Base-by-base conservation (phyloP, 768 basidiomycete species). In the Lepiota subincarnata region DNA sequence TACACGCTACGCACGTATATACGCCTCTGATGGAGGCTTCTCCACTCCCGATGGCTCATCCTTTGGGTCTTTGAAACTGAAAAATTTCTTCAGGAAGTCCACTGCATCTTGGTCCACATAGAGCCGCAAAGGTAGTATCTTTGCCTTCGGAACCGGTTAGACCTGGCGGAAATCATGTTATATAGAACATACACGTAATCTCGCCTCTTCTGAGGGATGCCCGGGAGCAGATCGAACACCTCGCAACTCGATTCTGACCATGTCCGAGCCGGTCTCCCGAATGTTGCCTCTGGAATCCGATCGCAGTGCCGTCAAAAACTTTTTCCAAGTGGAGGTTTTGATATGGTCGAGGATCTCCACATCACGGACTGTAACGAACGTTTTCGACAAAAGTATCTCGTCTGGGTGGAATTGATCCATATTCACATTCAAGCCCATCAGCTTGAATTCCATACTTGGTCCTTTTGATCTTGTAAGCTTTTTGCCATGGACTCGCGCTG, bases 51-150 rank as follows among this genome's bases (percentile, higher is more conserved):
- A 59, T 16, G 73, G 64, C 1, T 70, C 59, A 11, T 73, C 71
- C 35, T 81, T 70, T 19, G 83, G 73, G 62, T 86, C 83, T 60
- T 86, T 79, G 74, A 98, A 98, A 59, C 85, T 87, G 66, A 93
- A 95, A 69, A 98, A 98, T 56, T 87, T 87, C 75, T 99, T 99
- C 64, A 98, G 70, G 68, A 99, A 99, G 67, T 98, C 97, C 18
- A 99, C 79, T 12, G 97, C 97, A 68, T 99, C 97, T 71, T 99
- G 97, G 67, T 99, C 97, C 22, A 99, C 92, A 67, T 98, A 92
- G 31, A 99, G 72, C 20, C 96, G 78, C 2, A 99, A 73, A 11
- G 97, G 97, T 0, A 94, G 72, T 20, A 98, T 79, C 66, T 97
- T 97, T 19, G 86, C 89, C 93, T 98, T 47, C 60, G 18, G 57